phyloP scores from a whole-genome alignment of 2,329 filamentous ascomycete genomes.

The Trichoderma simmonsii region DNA sequence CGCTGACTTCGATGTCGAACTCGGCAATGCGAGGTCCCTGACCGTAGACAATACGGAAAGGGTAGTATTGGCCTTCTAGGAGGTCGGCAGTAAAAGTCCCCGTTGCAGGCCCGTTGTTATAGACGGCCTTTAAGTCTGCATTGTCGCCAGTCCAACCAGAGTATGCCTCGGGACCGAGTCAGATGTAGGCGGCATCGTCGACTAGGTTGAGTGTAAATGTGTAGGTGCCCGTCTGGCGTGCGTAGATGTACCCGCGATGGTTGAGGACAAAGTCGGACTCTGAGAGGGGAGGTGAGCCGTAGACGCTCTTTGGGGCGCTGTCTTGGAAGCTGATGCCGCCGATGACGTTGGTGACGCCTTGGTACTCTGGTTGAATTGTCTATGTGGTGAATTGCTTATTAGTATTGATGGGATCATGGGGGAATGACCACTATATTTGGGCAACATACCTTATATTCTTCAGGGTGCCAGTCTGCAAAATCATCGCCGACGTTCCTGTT shows the following conservation, averaged over 20 bases:
- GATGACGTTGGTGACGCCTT: not conserved
- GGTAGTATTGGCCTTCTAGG: conserved; percentile 16
- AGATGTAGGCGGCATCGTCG: conserved; percentile 20
- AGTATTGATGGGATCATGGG: not conserved
- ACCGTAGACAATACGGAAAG: conserved; percentile 20
- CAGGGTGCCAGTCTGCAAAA: not conserved
- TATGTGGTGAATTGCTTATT: not conserved
- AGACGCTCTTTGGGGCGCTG: not conserved
- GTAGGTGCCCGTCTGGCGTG: conserved; percentile 24
- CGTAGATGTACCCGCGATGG: conserved; percentile 27
- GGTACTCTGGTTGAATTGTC: not conserved
- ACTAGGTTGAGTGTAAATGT: conserved; percentile 23
- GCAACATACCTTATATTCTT: not conserved
- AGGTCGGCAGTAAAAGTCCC: conserved; percentile 23
- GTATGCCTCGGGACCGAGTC: conserved; percentile 25
- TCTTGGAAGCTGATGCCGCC: conserved; percentile 5
- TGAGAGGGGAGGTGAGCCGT: not conserved
- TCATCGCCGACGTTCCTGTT: not conserved
- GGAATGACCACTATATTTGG: no score
- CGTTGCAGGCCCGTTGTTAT: conserved; percentile 20
- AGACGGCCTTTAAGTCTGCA: conserved; percentile 23
- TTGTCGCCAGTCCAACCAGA: conserved; percentile 25
- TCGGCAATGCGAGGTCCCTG: conserved; percentile 19
- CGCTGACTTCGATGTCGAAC: conserved; percentile 16
- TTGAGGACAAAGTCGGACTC: conserved; percentile 25